phyloP scores from a whole-genome alignment of 805 yeast species.

The Hanseniaspora clermontiae region DNA sequence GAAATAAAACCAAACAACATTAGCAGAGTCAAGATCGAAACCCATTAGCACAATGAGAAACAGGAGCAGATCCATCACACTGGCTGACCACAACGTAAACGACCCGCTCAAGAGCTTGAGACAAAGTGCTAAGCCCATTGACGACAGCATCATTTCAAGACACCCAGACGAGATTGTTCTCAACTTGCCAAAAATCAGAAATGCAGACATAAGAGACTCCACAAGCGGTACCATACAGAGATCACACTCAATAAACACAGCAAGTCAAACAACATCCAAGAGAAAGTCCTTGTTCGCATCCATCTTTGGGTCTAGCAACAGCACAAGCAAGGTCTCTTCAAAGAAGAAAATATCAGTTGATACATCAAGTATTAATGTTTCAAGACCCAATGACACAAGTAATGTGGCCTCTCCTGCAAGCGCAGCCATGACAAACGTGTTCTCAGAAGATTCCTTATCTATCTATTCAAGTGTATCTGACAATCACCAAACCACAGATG shows the following conservation, averaged over 20 bases:
- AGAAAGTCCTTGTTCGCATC: slow-evolving; percentile 8
- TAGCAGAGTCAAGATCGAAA: no score
- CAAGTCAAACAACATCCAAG: slow-evolving; percentile 7
- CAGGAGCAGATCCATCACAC: slow-evolving; percentile 10
- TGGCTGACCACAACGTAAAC: neutral
- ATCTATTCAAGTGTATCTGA: neutral
- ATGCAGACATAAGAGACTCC: neutral
- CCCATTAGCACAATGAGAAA: slow-evolving; percentile 2
- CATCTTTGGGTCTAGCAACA: slow-evolving; percentile 1
- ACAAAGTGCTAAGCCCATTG: neutral
- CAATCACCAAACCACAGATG: neutral
- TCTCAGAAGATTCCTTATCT: neutral
- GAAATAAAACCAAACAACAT: no score
- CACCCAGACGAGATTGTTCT: neutral
- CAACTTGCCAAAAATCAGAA: neutral
- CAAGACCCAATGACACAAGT: neutral
- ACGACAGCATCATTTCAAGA: neutral
- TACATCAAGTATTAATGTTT: no score
- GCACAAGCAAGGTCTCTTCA: neutral
- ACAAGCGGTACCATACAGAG: slow-evolving; percentile 7
- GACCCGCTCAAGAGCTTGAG: neutral
- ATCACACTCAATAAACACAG: slow-evolving; percentile 11
- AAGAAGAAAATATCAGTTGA: neutral
- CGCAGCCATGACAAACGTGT: neutral
- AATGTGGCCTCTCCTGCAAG: neutral